phyloP scores from a whole-genome alignment of 176 grass and related monocot species.

The Eleusine coracana region DNA sequence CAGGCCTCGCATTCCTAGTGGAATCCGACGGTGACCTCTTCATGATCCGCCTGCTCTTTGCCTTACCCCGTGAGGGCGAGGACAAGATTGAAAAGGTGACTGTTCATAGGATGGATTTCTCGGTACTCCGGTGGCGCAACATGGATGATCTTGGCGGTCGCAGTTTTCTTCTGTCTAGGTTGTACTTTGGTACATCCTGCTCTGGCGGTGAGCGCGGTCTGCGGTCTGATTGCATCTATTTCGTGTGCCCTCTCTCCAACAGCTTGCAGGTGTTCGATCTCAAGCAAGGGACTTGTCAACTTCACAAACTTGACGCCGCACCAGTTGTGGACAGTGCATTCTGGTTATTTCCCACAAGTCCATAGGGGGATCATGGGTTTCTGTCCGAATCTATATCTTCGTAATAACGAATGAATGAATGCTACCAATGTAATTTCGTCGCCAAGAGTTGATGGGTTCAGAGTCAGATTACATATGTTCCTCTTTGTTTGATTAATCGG shows the following conservation, averaged over 20 bases:
- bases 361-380: neutral
- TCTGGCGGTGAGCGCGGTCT: neutral
- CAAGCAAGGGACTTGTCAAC: neutral
- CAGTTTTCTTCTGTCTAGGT: neutral
- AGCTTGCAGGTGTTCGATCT: neutral
- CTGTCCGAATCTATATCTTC: neutral
- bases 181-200: slow-evolving; percentile 4
- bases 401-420: no score
- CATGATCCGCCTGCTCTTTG: neutral
- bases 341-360: neutral
- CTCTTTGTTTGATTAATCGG: no score
- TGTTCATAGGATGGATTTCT: slow-evolving; percentile 7
- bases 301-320: neutral
- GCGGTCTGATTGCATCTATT: neutral
- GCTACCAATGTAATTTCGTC: no score
- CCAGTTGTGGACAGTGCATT: neutral
- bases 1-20: neutral
- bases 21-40: slow-evolving; percentile 19
- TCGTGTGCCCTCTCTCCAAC: neutral
- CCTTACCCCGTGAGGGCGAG: neutral
- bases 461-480: no score
- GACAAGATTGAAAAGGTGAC: neutral
- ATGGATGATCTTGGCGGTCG: slow-evolving; percentile 5
- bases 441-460: no score
- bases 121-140: neutral